A percentile compares a stretch with the other conserved stretches of the same genome.
Evolutionary conservation across 2,329 filamentous ascomycete species (phyloP).

Genomic region (Amauroascus verrucosus): DNA sequence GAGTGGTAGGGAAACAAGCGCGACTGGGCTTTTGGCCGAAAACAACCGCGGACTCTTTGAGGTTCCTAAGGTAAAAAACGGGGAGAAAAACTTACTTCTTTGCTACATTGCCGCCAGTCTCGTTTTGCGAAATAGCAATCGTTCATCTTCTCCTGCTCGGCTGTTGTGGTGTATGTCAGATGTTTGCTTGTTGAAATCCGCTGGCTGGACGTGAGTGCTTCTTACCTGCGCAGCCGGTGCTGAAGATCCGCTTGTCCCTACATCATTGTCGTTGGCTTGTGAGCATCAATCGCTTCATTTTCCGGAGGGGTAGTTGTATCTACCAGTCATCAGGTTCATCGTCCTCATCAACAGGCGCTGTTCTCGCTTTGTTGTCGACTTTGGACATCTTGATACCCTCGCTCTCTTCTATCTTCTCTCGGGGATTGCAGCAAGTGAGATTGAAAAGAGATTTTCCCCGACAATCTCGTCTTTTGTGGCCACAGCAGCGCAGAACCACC

Average conservation of each 20-base stretch:
- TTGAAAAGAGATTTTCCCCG: slow-evolving; percentile 11
- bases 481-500: neutral
- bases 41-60: neutral
- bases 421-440: neutral
- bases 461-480: neutral
- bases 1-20: neutral
- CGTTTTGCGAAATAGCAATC: slow-evolving; percentile 95
- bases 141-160: slow-evolving; percentile 80
- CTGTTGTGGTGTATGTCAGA: slow-evolving; percentile 38
- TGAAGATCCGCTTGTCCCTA: slow-evolving; percentile 97
- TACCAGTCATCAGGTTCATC: slow-evolving; percentile 96
- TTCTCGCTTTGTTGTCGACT: slow-evolving; percentile 36
- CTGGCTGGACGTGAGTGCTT: neutral
- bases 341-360: slow-evolving; percentile 47
- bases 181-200: neutral
- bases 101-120: slow-evolving; percentile 82
- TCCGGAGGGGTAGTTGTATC: neutral
- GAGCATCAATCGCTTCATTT: slow-evolving; percentile 11
- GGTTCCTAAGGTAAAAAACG: slow-evolving; percentile 14
- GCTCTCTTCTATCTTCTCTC: neutral
- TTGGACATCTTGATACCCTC: slow-evolving; percentile 44
- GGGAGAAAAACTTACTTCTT: slow-evolving; percentile 56
- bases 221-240: slow-evolving; percentile 82
- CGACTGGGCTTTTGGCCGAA: neutral
- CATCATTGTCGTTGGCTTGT: slow-evolving; percentile 16